Conservation (phyloP, 371 early-diverging fungal species). For the Globomyces sp. region DNA sequence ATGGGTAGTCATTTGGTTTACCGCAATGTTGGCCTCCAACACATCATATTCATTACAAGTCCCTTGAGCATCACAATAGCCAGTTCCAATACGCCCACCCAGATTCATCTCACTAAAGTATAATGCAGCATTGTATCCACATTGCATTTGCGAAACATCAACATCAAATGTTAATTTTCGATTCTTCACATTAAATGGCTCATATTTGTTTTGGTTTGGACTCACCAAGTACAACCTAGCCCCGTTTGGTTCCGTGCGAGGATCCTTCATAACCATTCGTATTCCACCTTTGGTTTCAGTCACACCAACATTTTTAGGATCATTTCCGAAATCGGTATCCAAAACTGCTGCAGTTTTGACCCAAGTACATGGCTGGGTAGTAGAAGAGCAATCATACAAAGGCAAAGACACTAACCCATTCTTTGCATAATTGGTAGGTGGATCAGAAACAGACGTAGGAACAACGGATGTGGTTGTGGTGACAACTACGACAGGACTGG, state of each 20-base stretch:
- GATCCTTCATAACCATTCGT: background rate
- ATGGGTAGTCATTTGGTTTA: conserved; percentile 20
- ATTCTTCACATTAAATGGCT: conserved; percentile 25
- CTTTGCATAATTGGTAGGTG: no score
- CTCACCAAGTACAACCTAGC: conserved; percentile 21
- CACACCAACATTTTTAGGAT: background rate
- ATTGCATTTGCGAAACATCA: conserved; percentile 22
- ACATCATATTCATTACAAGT: conserved; percentile 32
- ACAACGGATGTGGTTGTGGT: background rate
- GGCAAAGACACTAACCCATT: background rate
- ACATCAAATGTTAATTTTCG: conserved; percentile 17
- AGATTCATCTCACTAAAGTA: conserved; percentile 28
- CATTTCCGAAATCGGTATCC: background rate
- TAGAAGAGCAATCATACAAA: background rate
- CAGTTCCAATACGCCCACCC: conserved; percentile 20
- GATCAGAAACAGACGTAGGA: background rate
- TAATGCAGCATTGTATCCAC: conserved; percentile 30
- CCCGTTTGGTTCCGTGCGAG: background rate
- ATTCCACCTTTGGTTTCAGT: background rate
- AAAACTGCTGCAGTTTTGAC: background rate
- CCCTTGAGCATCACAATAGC: conserved; percentile 34
- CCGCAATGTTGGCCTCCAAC: conserved; percentile 29
- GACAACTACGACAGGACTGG: background rate
- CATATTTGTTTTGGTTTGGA: conserved; percentile 10
- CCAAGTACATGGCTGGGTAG: background rate